Base-by-base conservation (phyloP, 2,329 filamentous ascomycete genomes). In the Biscogniauxia sp. region DNA sequence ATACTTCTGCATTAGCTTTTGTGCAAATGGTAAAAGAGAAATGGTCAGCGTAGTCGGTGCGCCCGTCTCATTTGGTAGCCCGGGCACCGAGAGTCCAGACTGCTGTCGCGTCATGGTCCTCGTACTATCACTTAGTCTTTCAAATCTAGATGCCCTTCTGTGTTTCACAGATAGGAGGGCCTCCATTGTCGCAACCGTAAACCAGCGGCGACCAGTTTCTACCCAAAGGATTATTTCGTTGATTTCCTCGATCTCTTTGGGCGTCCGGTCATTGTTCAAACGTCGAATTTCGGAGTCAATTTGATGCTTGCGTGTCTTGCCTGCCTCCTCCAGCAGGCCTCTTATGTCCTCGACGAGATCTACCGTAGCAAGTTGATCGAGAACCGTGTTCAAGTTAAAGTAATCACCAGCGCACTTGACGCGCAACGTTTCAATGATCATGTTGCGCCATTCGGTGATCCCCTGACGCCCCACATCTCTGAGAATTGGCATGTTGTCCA, bases 161-260 rank as follows among this genome's bases (percentile, higher is more conserved):
- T 73, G 67, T 41, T 72, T 72, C 3, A 73, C 68, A 15, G 71
- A 69, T 19, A 73, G 61, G 15, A 69, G 59, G 2, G 66, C 67
- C 56, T 75, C 74, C 62, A 75, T 66, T 50, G 64, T 58, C 2
- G 66, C 63, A 2, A 72, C 57, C 1, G 64, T 52, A 11, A 74
- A 65, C 62, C 68, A 74, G 1, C 61, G 55, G 17, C 66, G 59
- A 2, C 68, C 72, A 6, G 56, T 58, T 26, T 71, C 68, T 9
- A 75, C 58, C 74, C 75, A 76, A n/a, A 72, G 62, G 23, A 76
- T 74, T 15, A 77, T 73, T 56, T 76, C 74, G 55, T 77, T 77
- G 53, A 76, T 76, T 52, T 77, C 74, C 9, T 68, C 54, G 3
- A 77, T 75, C 55, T 77, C 74, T 50, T 73, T 75, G 3, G 69